Evolutionary conservation across 2,329 filamentous ascomycete species (phyloP), one percentile per base, ranked within the genome.

Genomic region (Plenodomus biglobosus): DNA sequence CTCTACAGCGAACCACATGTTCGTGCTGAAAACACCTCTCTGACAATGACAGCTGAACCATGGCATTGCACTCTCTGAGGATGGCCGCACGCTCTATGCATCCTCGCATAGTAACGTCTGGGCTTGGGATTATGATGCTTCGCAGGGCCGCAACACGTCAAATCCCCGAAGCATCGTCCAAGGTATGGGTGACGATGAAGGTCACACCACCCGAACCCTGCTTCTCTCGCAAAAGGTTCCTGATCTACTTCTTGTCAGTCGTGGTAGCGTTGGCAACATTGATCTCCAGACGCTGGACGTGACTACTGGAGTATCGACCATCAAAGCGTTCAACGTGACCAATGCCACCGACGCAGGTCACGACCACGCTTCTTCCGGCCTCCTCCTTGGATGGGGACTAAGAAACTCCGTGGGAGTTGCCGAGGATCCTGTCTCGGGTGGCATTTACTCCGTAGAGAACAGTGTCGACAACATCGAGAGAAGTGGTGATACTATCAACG

Each of bases 321-420:
- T 91, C 62, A 85, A 85, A 52, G 81, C 81, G 27, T 85, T 83
- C 69, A 77, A 82, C 48, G 64, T 83, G 24, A 75, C 63, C 41
- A 74, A 77, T 42, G 58, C 66, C 15, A 72, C 70, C 8, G 57
- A 59, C 7, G 61, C 64, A 5, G 64, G 71, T 1, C 79, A 79
- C 50, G 71, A 76, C 46, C 80, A 75, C 61, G 70, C 80, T 55
- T 84, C 77, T 39, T 75, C 78, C 30, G 79, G 79, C 7, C 48
- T 76, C 13, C 65, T 77, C 56, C 72, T 69, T 56, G 81, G 85
- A 15, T 90, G 86, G 86, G 87, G 87, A 10, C 75, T 91, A 43
- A 78, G 86, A 32, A 90, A 90, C 66, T 84, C 85, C 1, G 86
- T 89, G 3, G 87, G 86, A 8, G 72, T 90, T 3, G 84, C 75